Conservation (phyloP, 2,329 filamentous ascomycete species). For the Pseudogymnoascus sp. region DNA sequence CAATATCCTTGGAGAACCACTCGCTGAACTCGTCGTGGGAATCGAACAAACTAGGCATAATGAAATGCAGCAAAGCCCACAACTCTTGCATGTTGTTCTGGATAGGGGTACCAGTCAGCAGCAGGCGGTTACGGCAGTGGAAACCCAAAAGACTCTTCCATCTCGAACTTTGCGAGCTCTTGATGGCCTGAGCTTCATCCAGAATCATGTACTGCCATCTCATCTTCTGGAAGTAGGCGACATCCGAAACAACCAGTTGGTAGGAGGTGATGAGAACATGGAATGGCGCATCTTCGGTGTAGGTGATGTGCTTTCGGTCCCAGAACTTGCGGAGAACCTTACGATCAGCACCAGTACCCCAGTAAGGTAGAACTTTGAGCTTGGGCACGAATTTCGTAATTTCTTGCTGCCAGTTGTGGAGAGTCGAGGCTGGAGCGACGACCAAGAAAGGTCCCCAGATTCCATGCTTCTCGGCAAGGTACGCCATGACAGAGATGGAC, state of each 20-base stretch:
- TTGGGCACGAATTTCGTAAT: constrained; percentile 90
- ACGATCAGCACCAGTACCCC: constrained; percentile 87
- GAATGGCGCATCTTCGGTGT: constrained; percentile 86
- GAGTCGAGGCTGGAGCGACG: constrained; percentile 87
- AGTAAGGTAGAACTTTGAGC: constrained; percentile 94
- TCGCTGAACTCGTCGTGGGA: constrained; percentile 89
- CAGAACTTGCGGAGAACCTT: constrained; percentile 98
- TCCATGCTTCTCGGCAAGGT: constrained; percentile 92
- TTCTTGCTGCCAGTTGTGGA: constrained; percentile 99
- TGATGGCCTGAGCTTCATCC: constrained; percentile 97
- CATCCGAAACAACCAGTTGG: constrained; percentile 91
- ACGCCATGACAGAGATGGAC: constrained; percentile 98
- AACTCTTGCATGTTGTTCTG: constrained; percentile 99
- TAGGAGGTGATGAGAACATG: constrained; percentile 96
- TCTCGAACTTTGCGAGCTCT: constrained; percentile 89
- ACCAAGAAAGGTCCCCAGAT: constrained; percentile 98
- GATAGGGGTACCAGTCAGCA: constrained; percentile 93
- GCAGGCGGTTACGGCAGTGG: constrained; percentile 86
- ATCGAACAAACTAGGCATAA: constrained; percentile 98
- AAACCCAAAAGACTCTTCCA: constrained; percentile 95
- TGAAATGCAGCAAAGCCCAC: constrained; percentile 96
- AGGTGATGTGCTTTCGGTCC: constrained; percentile 96
- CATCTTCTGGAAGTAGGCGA: constrained; percentile 98
- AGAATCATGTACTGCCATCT: constrained; percentile 99
- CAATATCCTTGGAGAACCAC: constrained; percentile 93